Percentiles rank a stretch among this genome's conserved stretches.
These are phyloP conservation scores for Lecanicillium sp. DNA, from an alignment of 2,329 filamentous ascomycete species.

Conservation along the genomic window DNA sequence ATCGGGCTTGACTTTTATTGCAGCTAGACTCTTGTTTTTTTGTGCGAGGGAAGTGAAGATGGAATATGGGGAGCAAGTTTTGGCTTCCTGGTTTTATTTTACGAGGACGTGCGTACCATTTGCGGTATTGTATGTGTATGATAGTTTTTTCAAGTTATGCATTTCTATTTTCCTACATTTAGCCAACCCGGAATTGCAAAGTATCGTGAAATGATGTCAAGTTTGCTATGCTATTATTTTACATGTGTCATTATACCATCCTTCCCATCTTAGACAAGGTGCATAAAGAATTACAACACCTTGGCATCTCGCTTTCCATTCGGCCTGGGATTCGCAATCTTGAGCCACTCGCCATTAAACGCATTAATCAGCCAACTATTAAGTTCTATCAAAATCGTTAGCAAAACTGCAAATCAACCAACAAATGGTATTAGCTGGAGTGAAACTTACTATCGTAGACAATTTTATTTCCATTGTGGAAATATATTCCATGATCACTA, in stretches of 20 bases:
- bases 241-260: too few species aligned
- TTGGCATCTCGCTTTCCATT: conserved; percentile 11
- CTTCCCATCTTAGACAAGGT: too few species aligned
- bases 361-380: conserved; percentile 92
- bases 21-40: background rate
- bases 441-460: conserved; percentile 79
- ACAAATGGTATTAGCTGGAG: too few species aligned
- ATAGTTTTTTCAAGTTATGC: conserved; percentile 10
- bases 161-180: conserved; percentile 3
- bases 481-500: conserved; percentile 89
- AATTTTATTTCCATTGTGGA: conserved; percentile 84
- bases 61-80: background rate
- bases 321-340: conserved; percentile 42
- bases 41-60: background rate
- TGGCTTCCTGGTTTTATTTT: too few species aligned
- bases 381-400: conserved; percentile 45
- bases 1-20: too few species aligned
- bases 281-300: too few species aligned
- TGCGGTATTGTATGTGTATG: conserved; percentile 8
- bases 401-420: too few species aligned
- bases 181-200: too few species aligned
- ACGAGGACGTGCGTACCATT: too few species aligned
- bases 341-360: conserved; percentile 93
- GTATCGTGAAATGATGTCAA: too few species aligned
- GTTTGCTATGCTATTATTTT: too few species aligned